Evolutionary conservation across 1,284 basidiomycete species (phyloP), one percentile per base, ranked within the genome.

Genomic region (Ustilago vetiveriae): DNA sequence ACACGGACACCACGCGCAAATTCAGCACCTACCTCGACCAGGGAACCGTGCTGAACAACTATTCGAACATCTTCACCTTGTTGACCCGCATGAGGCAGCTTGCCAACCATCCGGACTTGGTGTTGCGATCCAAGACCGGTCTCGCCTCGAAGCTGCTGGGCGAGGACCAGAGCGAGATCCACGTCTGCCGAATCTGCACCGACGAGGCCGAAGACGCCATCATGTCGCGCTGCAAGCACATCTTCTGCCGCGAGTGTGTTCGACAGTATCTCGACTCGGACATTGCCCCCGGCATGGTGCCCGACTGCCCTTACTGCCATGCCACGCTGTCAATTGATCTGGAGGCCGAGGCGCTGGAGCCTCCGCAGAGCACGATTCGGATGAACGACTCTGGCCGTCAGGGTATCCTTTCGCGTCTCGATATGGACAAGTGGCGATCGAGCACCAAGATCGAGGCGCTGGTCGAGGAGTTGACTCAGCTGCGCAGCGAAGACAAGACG

Each of bases 121-220:
- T 99, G 19, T 85, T 98, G 32, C 89, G 92, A 69, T 94, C 92
- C 84, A 91, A 90, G 83, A 89, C 86, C 47, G 74, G 77, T 11
- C 44, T 76, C 4, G 52, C 67, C 7, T 67, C 60, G 11, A 75
- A 74, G 57, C 57, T 81, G 44, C 56, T 79, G 3, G 76, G 75
- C 53, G 71, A 76, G 14, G 66, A 68, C 16, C 59, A 66, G 58
- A 55, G 45, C 53, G 72, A 78, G 60, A 79, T 84, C 33, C 69
- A 83, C 45, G 83, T 83, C 4, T 98, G 96, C 82, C 87, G 94
- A 43, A 85, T 99, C n/a, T 99, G 96, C 83, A 92, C 94, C 71
- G 96, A 99, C 72, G 87, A 96, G 49, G 95, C 93, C 0, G 96
- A 98, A 83, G 96, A 99, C 78, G 94, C 95, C 1, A 97, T 99